Evolutionary conservation across 257 asterid species (phyloP).

Genomic region (Cruciata laevipes): DNA sequence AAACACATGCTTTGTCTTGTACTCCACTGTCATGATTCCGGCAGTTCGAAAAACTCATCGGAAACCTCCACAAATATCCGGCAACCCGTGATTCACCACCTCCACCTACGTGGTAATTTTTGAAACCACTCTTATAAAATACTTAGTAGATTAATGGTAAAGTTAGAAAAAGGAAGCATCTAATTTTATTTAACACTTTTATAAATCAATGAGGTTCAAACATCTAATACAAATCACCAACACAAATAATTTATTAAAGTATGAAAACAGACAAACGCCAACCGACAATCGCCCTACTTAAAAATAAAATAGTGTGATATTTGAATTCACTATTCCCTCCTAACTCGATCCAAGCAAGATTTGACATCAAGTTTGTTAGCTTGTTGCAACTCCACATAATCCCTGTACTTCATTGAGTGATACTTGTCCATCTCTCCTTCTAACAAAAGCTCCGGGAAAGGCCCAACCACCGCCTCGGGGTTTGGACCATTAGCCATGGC

Average conservation of each 20-base stretch:
- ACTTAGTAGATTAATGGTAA: too few species aligned
- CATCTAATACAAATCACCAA: too few species aligned
- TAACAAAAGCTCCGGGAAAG: constrained; percentile 30
- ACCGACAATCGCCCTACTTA: too few species aligned
- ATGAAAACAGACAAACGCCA: too few species aligned
- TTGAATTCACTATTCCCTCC: not conserved
- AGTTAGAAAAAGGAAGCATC: too few species aligned
- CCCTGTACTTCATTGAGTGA: constrained; percentile 49
- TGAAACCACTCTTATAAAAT: too few species aligned
- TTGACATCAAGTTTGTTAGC: constrained; percentile 46
- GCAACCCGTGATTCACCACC: too few species aligned
- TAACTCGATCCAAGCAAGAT: constrained; percentile 38
- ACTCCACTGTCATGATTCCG: constrained; percentile 59
- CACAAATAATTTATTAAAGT: too few species aligned
- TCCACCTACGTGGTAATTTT: too few species aligned
- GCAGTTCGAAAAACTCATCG: constrained; percentile 46
- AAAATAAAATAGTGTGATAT: too few species aligned
- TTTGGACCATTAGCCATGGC: constrained; percentile 68
- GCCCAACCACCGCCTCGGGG: constrained; percentile 38
- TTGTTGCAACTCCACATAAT: constrained; percentile 52
- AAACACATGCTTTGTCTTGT: constrained; percentile 38
- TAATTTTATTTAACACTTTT: too few species aligned
- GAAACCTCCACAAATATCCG: constrained; percentile 32
- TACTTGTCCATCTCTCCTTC: constrained; percentile 11
- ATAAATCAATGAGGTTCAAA: too few species aligned